Base-by-base conservation (phyloP, 805 yeast genomes). In the Yarrowia deformans region DNA sequence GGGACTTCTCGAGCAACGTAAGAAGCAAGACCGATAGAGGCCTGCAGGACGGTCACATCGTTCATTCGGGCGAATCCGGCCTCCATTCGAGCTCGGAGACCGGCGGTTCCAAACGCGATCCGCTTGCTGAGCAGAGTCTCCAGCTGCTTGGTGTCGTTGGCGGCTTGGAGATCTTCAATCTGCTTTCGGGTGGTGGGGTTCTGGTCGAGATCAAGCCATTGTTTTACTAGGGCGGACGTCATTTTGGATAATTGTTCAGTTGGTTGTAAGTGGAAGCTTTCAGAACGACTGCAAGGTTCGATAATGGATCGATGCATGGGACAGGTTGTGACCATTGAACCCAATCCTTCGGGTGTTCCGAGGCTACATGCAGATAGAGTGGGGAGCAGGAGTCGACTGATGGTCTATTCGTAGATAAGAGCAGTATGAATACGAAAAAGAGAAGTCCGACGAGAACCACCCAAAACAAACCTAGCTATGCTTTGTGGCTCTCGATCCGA, bases 61-160 rank as follows among this genome's bases (percentile, higher is more conserved):
- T 95, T 94, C 94, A 95, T 90, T 73, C 93, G 85, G 67, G 87
- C 84, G 76, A 90, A 93, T 0, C 99, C 98, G 0, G 97, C 92
- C 71, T 88, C 93, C 97, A 95, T 93, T 29, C 83, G 80, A 1
- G 97, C 86, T 35, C 99, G 82, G 60, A 95, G 84, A 0, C 98
- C 98, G 2, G 98, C 97, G 0, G 98, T 94, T 0, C 98, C 98
- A 78, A 94, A 94, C 13, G 87, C 80, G 35, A 93, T 88, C 67
- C 97, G 71, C 60, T 23, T 9, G 19, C 37, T 13, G 16, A 92
- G 80, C 64, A 90, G 81, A 46, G 76, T 75, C 55, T 84, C 85
- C 46, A 92, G 80, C 67, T 81, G 86, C 0, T 74, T 78, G 73
- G 79, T 78, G 70, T 86, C 75, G 2, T 77, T 72, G 0, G 72